phyloP scores from a whole-genome alignment of 148 eudicot species.

The Chenopodium formosanum region DNA sequence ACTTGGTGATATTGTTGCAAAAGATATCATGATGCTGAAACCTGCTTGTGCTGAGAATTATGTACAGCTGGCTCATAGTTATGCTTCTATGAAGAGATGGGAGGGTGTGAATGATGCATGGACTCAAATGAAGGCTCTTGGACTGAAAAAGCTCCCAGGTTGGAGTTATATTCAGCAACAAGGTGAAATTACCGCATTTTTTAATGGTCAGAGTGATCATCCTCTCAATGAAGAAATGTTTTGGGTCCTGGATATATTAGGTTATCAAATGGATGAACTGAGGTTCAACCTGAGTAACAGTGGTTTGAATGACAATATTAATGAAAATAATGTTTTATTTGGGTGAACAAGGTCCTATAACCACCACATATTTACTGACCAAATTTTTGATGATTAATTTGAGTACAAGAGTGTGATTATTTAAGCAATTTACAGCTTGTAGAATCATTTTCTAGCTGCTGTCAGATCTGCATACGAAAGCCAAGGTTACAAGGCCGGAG shows the following conservation, averaged over 20 bases:
- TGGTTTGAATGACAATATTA: background rate
- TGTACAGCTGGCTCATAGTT: constrained; percentile 76
- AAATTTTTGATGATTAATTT: too few species aligned
- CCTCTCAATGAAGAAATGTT: constrained; percentile 54
- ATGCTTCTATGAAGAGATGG: constrained; percentile 80
- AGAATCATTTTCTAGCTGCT: background rate
- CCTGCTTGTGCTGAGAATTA: constrained; percentile 61
- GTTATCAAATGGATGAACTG: constrained; percentile 44
- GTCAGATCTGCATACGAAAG: background rate
- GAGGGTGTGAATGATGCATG: constrained; percentile 72
- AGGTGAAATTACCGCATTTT: constrained; percentile 66
- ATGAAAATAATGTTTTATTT: constrained; percentile 2
- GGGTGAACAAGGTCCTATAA: background rate
- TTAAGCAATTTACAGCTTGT: background rate
- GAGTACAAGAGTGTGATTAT: background rate
- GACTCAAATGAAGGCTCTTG: constrained; percentile 78
- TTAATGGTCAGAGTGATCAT: constrained; percentile 60
- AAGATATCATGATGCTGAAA: constrained; percentile 45
- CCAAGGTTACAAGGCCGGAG: background rate
- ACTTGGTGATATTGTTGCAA: constrained; percentile 54
- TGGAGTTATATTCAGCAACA: constrained; percentile 79
- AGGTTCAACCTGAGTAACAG: constrained; percentile 14
- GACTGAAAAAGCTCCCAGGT: constrained; percentile 72
- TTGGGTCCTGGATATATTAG: constrained; percentile 45
- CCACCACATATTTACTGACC: background rate